A percentile compares a stretch with the other conserved stretches of the same genome.
Evolutionary conservation across 495 filamentous ascomycete species (phyloP).

Genomic region (Xeromyces bisporus): DNA sequence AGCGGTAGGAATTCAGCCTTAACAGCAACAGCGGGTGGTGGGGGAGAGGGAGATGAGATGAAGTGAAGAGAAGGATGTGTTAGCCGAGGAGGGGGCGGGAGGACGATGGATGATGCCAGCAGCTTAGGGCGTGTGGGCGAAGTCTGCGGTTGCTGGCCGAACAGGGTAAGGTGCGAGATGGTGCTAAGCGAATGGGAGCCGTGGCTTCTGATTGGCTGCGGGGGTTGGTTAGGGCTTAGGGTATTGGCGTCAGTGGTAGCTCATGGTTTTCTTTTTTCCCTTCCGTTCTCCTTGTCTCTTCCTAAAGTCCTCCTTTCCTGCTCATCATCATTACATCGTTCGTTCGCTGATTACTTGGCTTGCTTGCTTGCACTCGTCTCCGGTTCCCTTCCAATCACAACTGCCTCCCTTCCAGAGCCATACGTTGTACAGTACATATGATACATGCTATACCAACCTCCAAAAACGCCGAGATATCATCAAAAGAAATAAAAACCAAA

Average conservation of each 20-base stretch:
- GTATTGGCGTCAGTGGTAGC: slow-evolving; percentile 11
- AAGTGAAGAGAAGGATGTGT: slow-evolving; percentile 3
- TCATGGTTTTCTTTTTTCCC: slow-evolving; percentile 3
- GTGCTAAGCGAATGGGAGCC: slow-evolving; percentile 15
- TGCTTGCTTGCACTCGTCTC: neutral
- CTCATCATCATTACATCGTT: neutral
- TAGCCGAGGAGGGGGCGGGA: slow-evolving; percentile 8
- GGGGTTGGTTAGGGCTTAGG: slow-evolving; percentile 17
- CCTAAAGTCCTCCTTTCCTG: no score
- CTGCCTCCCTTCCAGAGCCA: neutral
- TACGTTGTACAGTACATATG: neutral
- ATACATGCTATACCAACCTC: neutral
- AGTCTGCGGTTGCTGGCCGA: slow-evolving; percentile 3
- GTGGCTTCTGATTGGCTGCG: slow-evolving; percentile 6
- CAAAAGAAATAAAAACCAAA: slow-evolving; percentile 2
- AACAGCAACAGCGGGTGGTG: slow-evolving; percentile 12
- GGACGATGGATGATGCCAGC: slow-evolving; percentile 2
- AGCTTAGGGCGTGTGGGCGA: slow-evolving; percentile 7
- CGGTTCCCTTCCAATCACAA: neutral
- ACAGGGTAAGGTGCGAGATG: slow-evolving; percentile 13
- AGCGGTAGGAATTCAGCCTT: slow-evolving; percentile 16
- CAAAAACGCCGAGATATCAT: neutral
- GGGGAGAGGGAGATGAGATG: slow-evolving; percentile 13
- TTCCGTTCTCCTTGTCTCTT: slow-evolving; percentile 2
- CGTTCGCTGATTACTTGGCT: no score